Base-by-base conservation (phyloP, 352 stramenopile species). In the Phytophthora macrochlamydospora region DNA sequence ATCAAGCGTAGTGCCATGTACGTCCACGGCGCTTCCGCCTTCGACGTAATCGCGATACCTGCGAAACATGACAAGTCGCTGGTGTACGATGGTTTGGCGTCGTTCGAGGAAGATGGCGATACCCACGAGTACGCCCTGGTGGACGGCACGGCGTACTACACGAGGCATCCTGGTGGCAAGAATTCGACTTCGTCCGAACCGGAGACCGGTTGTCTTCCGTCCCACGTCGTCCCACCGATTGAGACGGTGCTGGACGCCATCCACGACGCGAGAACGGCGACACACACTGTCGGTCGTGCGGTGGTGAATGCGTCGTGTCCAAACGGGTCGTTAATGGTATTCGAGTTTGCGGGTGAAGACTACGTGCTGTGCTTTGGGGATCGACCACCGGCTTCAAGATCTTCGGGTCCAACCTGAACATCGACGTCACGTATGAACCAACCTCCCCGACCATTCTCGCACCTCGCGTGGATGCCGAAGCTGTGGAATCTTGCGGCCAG, bases 1-100 rank as follows among this genome's bases (percentile, higher is more conserved):
- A 45, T 64, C 62, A 74, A 75, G 55, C 65, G 65, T n/a, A 62
- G 54, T 32, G 59, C 64, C 13, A 74, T 78, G 65, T 53, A 55
- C 29, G 61, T 74, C 43, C 62, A 78, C 30, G 70, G 65, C 3
- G 56, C 72, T 24, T 49, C 51, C 43, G 32, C 49, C 31, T 67
- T 75, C 18, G 52, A 63, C 3, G 55, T 71, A 7, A 1, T 62
- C 13, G 56, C 44, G 13, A 45, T 52, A 32, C 54, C 37, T 48
- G 24, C 44, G 2, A 18, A 35, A 29, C 12, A n/a, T 4, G 31
- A 32, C 18, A 42, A 42, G 48, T 24, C 18, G 11, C 52, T 78
- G 29, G 56, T 59, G 31, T 78, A 71, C 44, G 56, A 78, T 33
- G 71, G 65, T 24, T 18, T 73, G 9, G 56, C 58, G 12, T 51